phyloP scores from a whole-genome alignment of 1,284 basidiomycete species.

The Psilocybe mexicana region DNA sequence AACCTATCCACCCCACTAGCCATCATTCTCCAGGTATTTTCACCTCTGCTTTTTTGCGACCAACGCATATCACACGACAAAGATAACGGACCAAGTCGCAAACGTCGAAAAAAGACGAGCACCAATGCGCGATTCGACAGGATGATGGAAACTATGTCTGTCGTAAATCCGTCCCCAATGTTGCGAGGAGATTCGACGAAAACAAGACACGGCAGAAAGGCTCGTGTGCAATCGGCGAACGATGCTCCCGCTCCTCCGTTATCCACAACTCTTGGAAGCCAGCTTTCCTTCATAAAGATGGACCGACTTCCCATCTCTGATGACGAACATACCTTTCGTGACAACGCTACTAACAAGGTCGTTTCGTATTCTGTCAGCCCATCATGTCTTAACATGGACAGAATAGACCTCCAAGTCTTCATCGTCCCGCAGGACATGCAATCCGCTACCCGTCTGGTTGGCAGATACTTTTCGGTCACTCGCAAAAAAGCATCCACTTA shows the following conservation, averaged over 20 bases:
- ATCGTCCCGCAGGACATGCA: slow-evolving; percentile 11
- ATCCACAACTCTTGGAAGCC: slow-evolving; percentile 30
- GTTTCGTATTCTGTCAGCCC: slow-evolving; percentile 1
- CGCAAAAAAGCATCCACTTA: slow-evolving; percentile 37
- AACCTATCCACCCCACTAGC: neutral
- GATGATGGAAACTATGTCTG: slow-evolving; percentile 61
- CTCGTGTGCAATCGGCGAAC: neutral
- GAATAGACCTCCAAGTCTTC: slow-evolving; percentile 8
- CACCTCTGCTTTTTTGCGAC: neutral
- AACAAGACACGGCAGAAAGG: neutral
- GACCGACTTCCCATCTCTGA: slow-evolving; percentile 6
- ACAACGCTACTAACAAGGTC: slow-evolving; percentile 19
- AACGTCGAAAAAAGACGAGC: slow-evolving; percentile 48
- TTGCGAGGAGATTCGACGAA: neutral
- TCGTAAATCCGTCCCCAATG: slow-evolving; percentile 27
- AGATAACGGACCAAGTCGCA: slow-evolving; percentile 26
- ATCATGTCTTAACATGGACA: slow-evolving; percentile 2
- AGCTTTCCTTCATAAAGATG: slow-evolving; percentile 48
- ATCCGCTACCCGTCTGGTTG: slow-evolving; percentile 27
- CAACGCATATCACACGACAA: neutral
- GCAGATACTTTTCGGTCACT: slow-evolving; percentile 37
- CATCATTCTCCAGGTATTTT: slow-evolving; percentile 7
- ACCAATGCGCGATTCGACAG: slow-evolving; percentile 62
- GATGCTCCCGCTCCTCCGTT: slow-evolving; percentile 37
- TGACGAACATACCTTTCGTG: slow-evolving; percentile 10